Percentiles rank a stretch among this genome's conserved stretches.
phyloP scores from a whole-genome alignment of 352 stramenopile species.

The Plasmopara muralis region DNA sequence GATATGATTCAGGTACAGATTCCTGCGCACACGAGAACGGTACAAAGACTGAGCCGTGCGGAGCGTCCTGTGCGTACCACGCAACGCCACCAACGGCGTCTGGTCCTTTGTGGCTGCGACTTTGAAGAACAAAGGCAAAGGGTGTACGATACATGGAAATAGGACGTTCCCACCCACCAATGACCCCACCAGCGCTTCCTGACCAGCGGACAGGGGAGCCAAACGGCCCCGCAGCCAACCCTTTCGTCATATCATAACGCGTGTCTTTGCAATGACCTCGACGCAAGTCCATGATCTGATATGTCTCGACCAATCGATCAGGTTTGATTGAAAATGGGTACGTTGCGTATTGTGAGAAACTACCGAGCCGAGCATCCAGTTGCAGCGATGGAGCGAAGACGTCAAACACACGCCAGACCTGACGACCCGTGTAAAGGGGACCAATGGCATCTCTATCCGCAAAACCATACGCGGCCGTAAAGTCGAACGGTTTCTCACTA shows the following conservation, averaged over 20 bases:
- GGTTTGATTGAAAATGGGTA: constrained; percentile 89
- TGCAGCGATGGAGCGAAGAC: constrained; percentile 69
- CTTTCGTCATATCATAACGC: constrained; percentile 81
- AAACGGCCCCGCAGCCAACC: constrained; percentile 85
- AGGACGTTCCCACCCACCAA: constrained; percentile 77
- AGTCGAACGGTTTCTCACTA: constrained; percentile 49
- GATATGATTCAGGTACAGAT: constrained; percentile 44
- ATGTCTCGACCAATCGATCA: constrained; percentile 45
- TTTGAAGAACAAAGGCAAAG: constrained; percentile 76
- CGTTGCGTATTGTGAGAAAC: constrained; percentile 57
- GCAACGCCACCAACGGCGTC: constrained; percentile 45
- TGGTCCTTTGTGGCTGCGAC: constrained; percentile 19
- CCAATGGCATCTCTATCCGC: constrained; percentile 48
- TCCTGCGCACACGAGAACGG: constrained; percentile 59
- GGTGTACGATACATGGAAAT: constrained; percentile 90
- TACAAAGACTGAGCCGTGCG: constrained; percentile 68
- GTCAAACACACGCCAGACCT: constrained; percentile 87
- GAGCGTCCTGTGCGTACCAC: constrained; percentile 62
- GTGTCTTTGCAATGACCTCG: constrained; percentile 90
- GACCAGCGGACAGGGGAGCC: constrained; percentile 81
- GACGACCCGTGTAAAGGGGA: constrained; percentile 68
- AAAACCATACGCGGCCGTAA: constrained; percentile 64
- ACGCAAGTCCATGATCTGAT: constrained; percentile 79
- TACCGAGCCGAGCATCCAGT: constrained; percentile 56
- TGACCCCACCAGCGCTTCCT: constrained; percentile 37